Conservation (phyloP, 2,329 filamentous ascomycete species). For the Alternaria gansuensis region DNA sequence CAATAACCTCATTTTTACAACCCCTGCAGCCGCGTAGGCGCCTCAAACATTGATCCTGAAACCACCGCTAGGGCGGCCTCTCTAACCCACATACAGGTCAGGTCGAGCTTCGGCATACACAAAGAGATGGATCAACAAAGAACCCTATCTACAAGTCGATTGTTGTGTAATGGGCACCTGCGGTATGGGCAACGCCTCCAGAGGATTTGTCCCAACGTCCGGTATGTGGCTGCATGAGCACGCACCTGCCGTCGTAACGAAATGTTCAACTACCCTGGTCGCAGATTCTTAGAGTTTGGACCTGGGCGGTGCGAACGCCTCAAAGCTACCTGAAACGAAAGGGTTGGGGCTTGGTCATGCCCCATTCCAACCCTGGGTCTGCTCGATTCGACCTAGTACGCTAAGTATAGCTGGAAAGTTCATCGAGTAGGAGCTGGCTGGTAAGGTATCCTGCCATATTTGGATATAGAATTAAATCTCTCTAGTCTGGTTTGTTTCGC, state of each 20-base stretch:
- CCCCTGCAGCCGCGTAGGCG: background rate
- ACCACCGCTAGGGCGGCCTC: background rate
- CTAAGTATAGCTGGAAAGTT: constrained; percentile 52
- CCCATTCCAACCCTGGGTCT: constrained; percentile 43
- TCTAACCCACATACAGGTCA: constrained; percentile 5
- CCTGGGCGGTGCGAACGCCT: constrained; percentile 29
- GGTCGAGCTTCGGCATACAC: constrained; percentile 7
- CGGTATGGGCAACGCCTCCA: constrained; percentile 24
- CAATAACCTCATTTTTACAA: background rate
- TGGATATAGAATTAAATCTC: constrained; percentile 48
- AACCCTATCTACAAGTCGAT: constrained; percentile 19
- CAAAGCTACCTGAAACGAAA: constrained; percentile 39
- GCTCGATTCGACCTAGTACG: constrained; percentile 21
- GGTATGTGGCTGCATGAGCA: constrained; percentile 40
- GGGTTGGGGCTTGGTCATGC: constrained; percentile 41
- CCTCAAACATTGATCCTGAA: constrained; percentile 4
- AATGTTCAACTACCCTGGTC: constrained; percentile 39
- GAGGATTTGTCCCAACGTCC: constrained; percentile 29
- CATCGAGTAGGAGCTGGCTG: constrained; percentile 44
- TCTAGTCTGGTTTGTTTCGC: constrained; percentile 46
- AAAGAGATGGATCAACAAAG: constrained; percentile 20
- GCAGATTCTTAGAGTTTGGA: constrained; percentile 27
- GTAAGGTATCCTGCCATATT: constrained; percentile 39
- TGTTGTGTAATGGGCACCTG: constrained; percentile 29
- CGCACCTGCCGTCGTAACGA: constrained; percentile 30